phyloP scores from a whole-genome alignment of 495 filamentous ascomycete species.

The Penicillium simplicissimum region DNA sequence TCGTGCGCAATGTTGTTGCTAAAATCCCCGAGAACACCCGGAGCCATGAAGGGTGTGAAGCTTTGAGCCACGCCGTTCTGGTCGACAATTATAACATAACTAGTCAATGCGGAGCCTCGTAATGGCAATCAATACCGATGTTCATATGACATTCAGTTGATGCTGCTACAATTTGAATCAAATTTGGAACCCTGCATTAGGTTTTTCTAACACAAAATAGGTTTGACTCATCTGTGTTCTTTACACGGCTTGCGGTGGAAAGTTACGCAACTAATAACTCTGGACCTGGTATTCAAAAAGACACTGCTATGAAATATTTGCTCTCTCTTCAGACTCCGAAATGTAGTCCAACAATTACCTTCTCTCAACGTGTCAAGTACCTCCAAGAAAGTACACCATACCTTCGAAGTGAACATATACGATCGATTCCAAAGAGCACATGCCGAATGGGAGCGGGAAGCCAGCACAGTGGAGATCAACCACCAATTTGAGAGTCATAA shows the following conservation, averaged over 20 bases:
- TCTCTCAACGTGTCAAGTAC: no score
- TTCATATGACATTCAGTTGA: neutral
- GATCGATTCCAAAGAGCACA: constrained; percentile 9
- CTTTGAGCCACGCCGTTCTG: neutral
- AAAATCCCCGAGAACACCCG: neutral
- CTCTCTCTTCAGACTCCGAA: no score
- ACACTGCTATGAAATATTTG: no score
- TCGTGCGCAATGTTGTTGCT: no score
- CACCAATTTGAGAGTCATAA: neutral
- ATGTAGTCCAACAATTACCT: no score
- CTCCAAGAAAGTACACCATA: no score
- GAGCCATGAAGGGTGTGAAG: neutral
- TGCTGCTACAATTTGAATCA: neutral
- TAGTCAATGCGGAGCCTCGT: neutral
- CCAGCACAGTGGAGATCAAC: constrained; percentile 2
- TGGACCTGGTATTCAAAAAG: no score
- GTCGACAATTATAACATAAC: neutral
- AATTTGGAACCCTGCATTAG: neutral
- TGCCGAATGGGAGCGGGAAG: constrained; percentile 6
- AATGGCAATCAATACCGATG: neutral
- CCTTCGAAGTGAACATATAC: constrained; percentile 8
- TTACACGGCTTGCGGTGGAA: no score
- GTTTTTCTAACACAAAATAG: neutral
- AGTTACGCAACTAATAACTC: no score
- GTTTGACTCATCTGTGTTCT: neutral